These are phyloP conservation scores for Rhizomucor pusillus DNA, from an alignment of 371 early-diverging fungal genomes.

Conservation along the genomic window DNA sequence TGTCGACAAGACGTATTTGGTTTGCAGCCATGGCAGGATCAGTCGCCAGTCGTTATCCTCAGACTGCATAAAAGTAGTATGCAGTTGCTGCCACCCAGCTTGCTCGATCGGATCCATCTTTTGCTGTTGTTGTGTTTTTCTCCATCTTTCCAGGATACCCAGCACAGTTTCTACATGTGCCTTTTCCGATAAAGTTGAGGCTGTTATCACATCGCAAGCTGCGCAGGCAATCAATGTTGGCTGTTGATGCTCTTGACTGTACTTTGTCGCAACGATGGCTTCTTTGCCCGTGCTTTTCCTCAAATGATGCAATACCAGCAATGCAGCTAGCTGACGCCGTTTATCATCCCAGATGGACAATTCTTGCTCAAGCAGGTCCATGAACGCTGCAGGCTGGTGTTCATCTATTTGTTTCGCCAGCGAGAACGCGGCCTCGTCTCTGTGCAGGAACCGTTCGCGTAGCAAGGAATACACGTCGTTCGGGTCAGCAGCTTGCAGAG, in stretches of 20 bases:
- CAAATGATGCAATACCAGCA: not conserved
- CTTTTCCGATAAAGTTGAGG: not conserved
- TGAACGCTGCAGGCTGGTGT: not conserved
- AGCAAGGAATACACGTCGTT: too few relatives aligned
- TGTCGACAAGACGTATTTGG: too few relatives aligned
- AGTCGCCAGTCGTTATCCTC: too few relatives aligned
- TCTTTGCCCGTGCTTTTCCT: conserved; percentile 1
- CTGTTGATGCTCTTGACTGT: too few relatives aligned
- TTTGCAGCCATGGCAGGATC: too few relatives aligned
- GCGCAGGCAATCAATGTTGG: conserved; percentile 6
- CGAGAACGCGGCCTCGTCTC: not conserved
- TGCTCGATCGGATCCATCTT: not conserved
- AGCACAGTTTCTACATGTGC: not conserved
- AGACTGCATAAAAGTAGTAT: too few relatives aligned
- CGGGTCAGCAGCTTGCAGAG: too few relatives aligned
- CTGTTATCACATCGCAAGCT: not conserved
- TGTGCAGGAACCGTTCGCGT: not conserved
- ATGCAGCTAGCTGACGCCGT: not conserved
- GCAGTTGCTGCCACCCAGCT: not conserved
- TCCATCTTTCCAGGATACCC: not conserved
- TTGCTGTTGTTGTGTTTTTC: not conserved
- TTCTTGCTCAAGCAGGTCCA: not conserved
- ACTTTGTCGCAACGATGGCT: too few relatives aligned
- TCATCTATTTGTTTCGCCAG: not conserved
- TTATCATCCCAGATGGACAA: too few relatives aligned